These are phyloP conservation scores for Aureobasidium sp. DNA, from an alignment of 2,329 filamentous ascomycete genomes.

Conservation along the genomic window DNA sequence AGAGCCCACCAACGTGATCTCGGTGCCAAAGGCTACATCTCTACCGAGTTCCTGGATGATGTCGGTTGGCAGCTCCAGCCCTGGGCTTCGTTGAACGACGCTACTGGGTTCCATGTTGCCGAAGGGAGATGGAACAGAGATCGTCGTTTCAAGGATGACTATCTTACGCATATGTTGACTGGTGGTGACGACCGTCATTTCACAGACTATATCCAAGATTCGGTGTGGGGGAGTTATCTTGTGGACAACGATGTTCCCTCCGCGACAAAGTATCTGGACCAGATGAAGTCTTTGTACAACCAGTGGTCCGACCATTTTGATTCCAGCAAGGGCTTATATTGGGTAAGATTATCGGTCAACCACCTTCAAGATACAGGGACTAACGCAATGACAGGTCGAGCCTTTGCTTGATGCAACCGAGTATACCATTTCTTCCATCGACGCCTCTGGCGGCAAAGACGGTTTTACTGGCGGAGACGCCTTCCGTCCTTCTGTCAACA, in stretches of 20 bases:
- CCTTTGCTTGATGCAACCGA: constrained; percentile 37
- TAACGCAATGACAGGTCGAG: constrained; percentile 24
- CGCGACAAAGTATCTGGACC: constrained; percentile 26
- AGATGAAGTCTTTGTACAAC: constrained; percentile 31
- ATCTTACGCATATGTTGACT: constrained; percentile 33
- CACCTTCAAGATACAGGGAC: not conserved
- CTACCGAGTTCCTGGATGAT: constrained; percentile 37
- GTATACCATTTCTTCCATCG: constrained; percentile 38
- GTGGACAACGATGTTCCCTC: constrained; percentile 33
- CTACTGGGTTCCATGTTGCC: constrained; percentile 36
- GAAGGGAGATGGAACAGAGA: constrained; percentile 39
- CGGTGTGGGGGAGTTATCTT: constrained; percentile 33
- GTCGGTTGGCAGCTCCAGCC: constrained; percentile 36
- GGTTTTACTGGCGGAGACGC: constrained; percentile 34
- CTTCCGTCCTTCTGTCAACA: constrained; percentile 38
- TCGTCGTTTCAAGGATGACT: constrained; percentile 36
- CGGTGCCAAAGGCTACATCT: constrained; percentile 35
- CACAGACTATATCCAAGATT: constrained; percentile 35
- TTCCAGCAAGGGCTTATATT: constrained; percentile 33
- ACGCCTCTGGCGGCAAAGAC: constrained; percentile 32
- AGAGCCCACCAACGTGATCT: constrained; percentile 37
- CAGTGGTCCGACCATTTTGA: constrained; percentile 34
- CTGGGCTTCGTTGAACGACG: constrained; percentile 37
- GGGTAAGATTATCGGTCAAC: constrained; percentile 17
- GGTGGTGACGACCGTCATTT: constrained; percentile 36